phyloP scores from a whole-genome alignment of 805 yeast genomes.

The Ogataea degrootiae region DNA sequence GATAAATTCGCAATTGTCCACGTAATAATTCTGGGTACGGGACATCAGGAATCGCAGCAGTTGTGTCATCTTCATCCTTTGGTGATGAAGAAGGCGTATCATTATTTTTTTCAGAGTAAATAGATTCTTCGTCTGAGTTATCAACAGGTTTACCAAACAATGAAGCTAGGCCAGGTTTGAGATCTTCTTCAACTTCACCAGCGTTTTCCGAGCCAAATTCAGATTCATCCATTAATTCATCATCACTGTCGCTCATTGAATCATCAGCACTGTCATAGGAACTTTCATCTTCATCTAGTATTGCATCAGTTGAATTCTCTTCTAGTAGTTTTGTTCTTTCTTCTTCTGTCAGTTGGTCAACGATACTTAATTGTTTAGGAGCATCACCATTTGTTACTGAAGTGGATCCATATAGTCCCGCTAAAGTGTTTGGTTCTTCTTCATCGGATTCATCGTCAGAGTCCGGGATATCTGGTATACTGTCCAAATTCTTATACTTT shows the following conservation, averaged over 20 bases:
- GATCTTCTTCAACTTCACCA: conserved; percentile 19
- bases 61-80: conserved; percentile 22
- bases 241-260: conserved; percentile 19
- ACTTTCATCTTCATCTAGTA: conserved; percentile 18
- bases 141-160: conserved; percentile 29
- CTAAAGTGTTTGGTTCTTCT: conserved; percentile 17
- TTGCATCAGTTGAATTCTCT: conserved; percentile 16
- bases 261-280: conserved; percentile 10
- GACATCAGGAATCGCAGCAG: conserved; percentile 55
- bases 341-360: conserved; percentile 26
- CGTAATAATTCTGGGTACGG: conserved; percentile 72
- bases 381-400: conserved; percentile 5
- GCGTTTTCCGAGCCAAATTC: conserved; percentile 16
- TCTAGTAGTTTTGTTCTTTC: conserved; percentile 16
- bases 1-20: conserved; percentile 85
- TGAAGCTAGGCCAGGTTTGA: conserved; percentile 31
- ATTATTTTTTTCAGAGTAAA: conserved; percentile 25
- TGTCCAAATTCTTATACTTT: conserved; percentile 48
- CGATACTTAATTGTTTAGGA: conserved; percentile 10
- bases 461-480: conserved; percentile 7
- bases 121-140: conserved; percentile 35
- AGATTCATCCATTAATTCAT: conserved; percentile 10
- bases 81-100: conserved; percentile 36
- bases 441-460: conserved; percentile 19
- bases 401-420: conserved; percentile 31